phyloP scores from a whole-genome alignment of 805 yeast genomes.

The Zygosaccharomyces bailii region DNA sequence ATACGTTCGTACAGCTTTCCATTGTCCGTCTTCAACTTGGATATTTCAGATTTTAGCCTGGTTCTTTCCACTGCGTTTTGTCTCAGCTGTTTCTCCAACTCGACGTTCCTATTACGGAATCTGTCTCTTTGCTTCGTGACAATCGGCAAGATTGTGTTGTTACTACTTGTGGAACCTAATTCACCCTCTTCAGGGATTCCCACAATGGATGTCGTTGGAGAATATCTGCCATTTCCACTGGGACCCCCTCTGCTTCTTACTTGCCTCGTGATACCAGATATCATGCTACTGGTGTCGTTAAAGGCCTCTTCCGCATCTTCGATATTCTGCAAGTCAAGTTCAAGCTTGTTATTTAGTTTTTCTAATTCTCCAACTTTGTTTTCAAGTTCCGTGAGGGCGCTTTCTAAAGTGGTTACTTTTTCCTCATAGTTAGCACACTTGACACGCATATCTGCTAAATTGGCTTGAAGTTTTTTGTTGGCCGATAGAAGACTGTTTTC shows the following conservation, averaged over 20 bases:
- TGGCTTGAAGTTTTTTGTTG: conserved; percentile 69
- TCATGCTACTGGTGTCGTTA: conserved; percentile 57
- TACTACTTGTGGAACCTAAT: conserved; percentile 18
- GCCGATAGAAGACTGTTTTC: conserved; percentile 64
- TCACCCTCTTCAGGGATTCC: conserved; percentile 42
- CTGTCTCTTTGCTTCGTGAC: conserved; percentile 94
- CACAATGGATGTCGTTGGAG: conserved; percentile 53
- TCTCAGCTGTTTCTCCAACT: conserved; percentile 77
- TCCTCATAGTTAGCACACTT: conserved; percentile 47
- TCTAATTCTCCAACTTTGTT: conserved; percentile 43
- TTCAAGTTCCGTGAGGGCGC: conserved; percentile 34
- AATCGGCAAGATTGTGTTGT: conserved; percentile 67
- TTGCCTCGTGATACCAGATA: conserved; percentile 53
- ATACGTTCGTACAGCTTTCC: conserved; percentile 75
- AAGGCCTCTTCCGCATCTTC: conserved; percentile 43
- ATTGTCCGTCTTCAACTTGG: conserved; percentile 66
- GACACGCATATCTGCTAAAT: conserved; percentile 62
- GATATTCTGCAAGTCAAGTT: conserved; percentile 63
- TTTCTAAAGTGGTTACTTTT: conserved; percentile 42
- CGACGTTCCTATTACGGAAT: conserved; percentile 76
- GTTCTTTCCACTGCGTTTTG: conserved; percentile 50
- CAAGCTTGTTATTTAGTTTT: conserved; percentile 57
- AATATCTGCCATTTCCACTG: conserved; percentile 35
- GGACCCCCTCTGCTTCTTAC: conserved; percentile 27
- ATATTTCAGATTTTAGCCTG: conserved; percentile 63